Evolutionary conservation across 192 early-diverging fungal genomes (phyloP).

Genomic region (Backusella liffmaniae): DNA sequence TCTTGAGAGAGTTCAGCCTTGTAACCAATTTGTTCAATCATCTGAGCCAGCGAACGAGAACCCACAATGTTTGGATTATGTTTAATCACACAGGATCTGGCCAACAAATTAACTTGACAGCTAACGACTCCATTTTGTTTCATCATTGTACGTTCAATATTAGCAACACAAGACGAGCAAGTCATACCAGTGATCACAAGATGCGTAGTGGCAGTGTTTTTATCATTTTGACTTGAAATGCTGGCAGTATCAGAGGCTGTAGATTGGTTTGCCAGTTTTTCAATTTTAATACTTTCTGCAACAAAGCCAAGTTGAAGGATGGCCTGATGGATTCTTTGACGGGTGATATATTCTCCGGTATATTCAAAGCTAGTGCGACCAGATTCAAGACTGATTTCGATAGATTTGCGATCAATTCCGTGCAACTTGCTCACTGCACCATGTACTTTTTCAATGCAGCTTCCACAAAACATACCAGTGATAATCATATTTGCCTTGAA

Average conservation of each 20-base stretch:
- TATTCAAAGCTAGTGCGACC: conserved; percentile 50
- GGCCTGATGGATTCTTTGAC: conserved; percentile 32
- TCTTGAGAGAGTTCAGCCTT: conserved; percentile 43
- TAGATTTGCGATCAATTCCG: conserved; percentile 23
- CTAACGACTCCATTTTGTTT: conserved; percentile 42
- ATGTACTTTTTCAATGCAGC: conserved; percentile 41
- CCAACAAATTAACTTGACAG: conserved; percentile 51
- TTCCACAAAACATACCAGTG: conserved; percentile 43
- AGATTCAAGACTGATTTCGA: conserved; percentile 47
- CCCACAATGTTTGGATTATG: conserved; percentile 57
- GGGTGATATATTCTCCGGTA: conserved; percentile 36
- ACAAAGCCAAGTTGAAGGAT: conserved; percentile 42
- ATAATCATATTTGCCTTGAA: conserved; percentile 34
- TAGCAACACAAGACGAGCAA: conserved; percentile 74
- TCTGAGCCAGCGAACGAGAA: conserved; percentile 55
- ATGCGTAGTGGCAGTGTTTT: conserved; percentile 49
- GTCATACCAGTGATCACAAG: conserved; percentile 97
- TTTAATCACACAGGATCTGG: conserved; percentile 47
- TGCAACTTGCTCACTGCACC: conserved; percentile 27
- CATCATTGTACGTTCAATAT: conserved; percentile 68
- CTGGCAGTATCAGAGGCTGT: conserved; percentile 67
- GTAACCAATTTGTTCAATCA: conserved; percentile 62
- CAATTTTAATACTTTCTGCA: conserved; percentile 54
- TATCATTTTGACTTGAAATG: conserved; percentile 29
- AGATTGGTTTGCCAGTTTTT: conserved; percentile 60